phyloP scores from a whole-genome alignment of 768 basidiomycete genomes.

The Russula vinacea region DNA sequence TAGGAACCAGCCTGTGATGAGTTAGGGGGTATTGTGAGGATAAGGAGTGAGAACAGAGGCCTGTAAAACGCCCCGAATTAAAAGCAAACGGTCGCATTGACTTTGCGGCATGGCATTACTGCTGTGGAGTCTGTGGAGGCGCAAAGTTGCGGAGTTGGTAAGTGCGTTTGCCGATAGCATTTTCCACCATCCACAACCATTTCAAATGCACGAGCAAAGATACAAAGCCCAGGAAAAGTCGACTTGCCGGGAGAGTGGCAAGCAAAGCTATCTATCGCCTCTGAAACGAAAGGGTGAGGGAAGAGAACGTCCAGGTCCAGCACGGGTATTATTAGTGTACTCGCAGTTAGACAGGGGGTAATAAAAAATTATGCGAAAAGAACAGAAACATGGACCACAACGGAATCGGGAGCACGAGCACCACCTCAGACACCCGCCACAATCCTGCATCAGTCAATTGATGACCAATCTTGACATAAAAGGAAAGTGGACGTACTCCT shows the following conservation, averaged over 20 bases:
- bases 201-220: background rate
- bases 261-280: background rate
- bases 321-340: conserved; percentile 32
- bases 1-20: background rate
- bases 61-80: background rate
- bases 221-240: too few species aligned
- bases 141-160: background rate
- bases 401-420: background rate
- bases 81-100: background rate
- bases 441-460: conserved; percentile 49
- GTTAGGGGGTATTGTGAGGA: background rate
- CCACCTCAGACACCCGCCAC: conserved; percentile 54
- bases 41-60: background rate
- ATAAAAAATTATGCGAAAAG: conserved; percentile 3
- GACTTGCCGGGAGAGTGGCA: background rate
- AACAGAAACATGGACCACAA: conserved; percentile 1
- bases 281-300: too few species aligned
- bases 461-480: conserved; percentile 3
- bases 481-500: conserved; percentile 62
- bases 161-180: background rate
- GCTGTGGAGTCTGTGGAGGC: background rate
- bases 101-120: background rate
- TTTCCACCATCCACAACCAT: background rate
- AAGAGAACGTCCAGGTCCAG: conserved; percentile 4
- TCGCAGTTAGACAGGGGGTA: conserved; percentile 23